These are phyloP conservation scores for Osmanthus fragrans DNA, from an alignment of 257 asterid genomes.

Conservation along the genomic window DNA sequence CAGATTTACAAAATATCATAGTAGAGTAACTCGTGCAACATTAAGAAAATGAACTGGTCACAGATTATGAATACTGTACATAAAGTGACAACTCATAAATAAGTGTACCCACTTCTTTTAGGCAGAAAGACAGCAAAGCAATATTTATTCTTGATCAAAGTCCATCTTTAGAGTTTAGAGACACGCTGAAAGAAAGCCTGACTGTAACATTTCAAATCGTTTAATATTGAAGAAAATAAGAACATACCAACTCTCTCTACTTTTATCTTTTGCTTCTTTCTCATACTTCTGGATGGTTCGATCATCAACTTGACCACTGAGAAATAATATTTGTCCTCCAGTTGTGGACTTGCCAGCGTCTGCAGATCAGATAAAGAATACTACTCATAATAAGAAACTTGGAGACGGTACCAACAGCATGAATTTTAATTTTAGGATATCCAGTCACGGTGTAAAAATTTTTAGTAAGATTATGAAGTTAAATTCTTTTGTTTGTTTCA, in stretches of 20 bases:
- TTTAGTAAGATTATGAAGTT: background rate
- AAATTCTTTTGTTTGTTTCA: background rate
- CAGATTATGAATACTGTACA: slow-evolving; percentile 4
- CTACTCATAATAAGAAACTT: slow-evolving; percentile 14
- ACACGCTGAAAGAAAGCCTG: background rate
- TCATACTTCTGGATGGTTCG: slow-evolving; percentile 96
- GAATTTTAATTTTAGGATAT: background rate
- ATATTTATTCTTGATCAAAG: background rate
- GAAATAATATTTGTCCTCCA: slow-evolving; percentile 89
- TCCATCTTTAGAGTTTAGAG: background rate
- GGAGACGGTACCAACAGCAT: slow-evolving; percentile 7
- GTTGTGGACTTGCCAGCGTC: slow-evolving; percentile 99
- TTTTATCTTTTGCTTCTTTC: slow-evolving; percentile 95
- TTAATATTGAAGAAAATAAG: slow-evolving; percentile 14
- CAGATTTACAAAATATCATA: background rate
- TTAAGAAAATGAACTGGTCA: background rate
- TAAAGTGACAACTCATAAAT: background rate
- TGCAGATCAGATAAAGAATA: slow-evolving; percentile 34
- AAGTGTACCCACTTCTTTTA: background rate
- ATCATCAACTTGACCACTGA: slow-evolving; percentile 97
- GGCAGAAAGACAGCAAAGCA: slow-evolving; percentile 1
- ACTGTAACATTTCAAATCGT: background rate
- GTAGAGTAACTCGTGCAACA: background rate
- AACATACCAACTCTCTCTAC: slow-evolving; percentile 96
- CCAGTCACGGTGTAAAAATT: background rate